A percentile compares a stretch with the other conserved stretches of the same genome.
Conservation (phyloP, 306 rosid species). For the Acacia confusa region DNA sequence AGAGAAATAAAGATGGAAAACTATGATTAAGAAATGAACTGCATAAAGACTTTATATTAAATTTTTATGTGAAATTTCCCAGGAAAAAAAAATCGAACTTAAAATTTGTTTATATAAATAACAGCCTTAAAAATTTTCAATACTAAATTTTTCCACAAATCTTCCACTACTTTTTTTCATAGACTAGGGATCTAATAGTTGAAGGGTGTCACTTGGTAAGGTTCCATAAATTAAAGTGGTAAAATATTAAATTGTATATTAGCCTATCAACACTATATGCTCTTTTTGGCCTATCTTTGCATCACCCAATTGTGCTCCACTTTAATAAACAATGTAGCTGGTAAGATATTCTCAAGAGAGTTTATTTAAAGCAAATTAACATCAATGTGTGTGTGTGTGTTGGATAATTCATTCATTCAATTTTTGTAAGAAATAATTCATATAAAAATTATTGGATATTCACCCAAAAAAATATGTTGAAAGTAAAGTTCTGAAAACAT, state of each 20-base stretch:
- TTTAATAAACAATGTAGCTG: conserved; percentile 15
- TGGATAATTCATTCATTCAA: background rate
- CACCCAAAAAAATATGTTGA: background rate
- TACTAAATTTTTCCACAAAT: background rate
- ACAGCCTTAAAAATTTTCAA: background rate
- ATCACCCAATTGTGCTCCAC: background rate
- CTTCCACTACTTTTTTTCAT: background rate
- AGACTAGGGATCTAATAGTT: background rate
- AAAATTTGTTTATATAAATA: background rate
- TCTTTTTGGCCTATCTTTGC: background rate
- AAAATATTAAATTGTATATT: background rate
- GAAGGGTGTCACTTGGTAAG: background rate
- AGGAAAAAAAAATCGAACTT: no score
- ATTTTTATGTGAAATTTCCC: background rate
- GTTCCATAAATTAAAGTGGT: conserved; percentile 29
- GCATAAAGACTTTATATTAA: background rate
- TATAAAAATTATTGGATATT: background rate
- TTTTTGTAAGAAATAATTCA: background rate
- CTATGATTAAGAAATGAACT: background rate
- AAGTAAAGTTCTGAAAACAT: background rate
- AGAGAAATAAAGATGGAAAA: background rate
- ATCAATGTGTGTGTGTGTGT: background rate
- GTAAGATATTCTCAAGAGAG: background rate
- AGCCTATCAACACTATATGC: background rate
- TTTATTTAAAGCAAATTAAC: background rate